Conservation (phyloP, 2,329 filamentous ascomycete species). For the Trichoderma semiorbis region DNA sequence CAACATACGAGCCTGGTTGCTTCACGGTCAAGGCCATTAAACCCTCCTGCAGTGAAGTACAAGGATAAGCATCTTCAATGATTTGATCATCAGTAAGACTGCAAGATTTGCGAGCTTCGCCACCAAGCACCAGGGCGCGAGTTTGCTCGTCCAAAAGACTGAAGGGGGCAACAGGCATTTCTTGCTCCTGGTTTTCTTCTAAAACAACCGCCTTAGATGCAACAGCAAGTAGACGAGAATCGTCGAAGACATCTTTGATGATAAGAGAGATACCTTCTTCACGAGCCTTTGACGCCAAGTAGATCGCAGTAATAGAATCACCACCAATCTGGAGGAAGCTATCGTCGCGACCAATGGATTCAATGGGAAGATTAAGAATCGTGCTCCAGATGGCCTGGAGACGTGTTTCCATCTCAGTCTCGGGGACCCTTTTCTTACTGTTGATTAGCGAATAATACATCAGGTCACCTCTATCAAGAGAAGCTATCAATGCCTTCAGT, state of each 20-base stretch:
- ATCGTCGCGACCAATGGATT: slow-evolving; percentile 20
- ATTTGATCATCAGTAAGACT: neutral
- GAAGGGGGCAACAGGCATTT: neutral
- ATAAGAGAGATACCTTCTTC: slow-evolving; percentile 15
- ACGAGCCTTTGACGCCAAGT: slow-evolving; percentile 18
- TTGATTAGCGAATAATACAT: neutral
- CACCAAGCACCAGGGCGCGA: neutral
- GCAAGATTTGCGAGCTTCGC: neutral
- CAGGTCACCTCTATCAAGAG: neutral
- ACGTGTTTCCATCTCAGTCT: slow-evolving; percentile 18
- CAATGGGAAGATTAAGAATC: slow-evolving; percentile 10
- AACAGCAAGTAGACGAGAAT: slow-evolving; percentile 19
- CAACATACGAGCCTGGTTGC: slow-evolving; percentile 34
- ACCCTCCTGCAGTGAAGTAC: slow-evolving; percentile 24
- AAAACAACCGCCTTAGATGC: slow-evolving; percentile 1
- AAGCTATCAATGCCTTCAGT: neutral
- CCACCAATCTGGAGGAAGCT: slow-evolving; percentile 22
- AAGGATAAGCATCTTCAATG: slow-evolving; percentile 24
- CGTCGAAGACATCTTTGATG: slow-evolving; percentile 15
- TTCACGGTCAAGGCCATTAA: slow-evolving; percentile 30
- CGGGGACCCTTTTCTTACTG: neutral
- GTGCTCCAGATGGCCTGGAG: slow-evolving; percentile 23
- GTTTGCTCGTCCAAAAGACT: neutral
- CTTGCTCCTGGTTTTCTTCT: neutral
- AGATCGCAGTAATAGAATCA: slow-evolving; percentile 20